Evolutionary conservation across 495 filamentous ascomycete species (phyloP).

Genomic region (Endocarpon pusillum): DNA sequence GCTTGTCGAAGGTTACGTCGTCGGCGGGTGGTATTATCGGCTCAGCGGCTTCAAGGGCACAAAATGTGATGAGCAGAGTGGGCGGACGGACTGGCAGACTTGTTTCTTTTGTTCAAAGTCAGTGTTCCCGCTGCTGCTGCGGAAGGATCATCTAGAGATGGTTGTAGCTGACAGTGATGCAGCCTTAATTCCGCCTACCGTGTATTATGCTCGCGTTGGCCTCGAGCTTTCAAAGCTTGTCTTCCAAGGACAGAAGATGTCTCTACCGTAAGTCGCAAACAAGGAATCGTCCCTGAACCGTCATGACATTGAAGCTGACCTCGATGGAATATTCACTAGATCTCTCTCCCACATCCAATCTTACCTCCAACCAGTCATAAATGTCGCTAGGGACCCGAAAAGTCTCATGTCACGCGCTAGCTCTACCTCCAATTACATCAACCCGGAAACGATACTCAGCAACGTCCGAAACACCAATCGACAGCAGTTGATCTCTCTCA

Average conservation of each 20-base stretch:
- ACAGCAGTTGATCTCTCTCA: conserved; percentile 47
- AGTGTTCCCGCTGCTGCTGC: conserved; percentile 19
- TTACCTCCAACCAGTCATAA: conserved; percentile 62
- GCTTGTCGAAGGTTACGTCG: conserved; percentile 66
- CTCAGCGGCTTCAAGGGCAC: conserved; percentile 45
- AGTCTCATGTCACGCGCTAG: conserved; percentile 21
- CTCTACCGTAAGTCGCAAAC: conserved; percentile 60
- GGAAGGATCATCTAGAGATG: conserved; percentile 4
- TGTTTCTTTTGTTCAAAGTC: conserved; percentile 74
- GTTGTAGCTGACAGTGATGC: conserved; percentile 18
- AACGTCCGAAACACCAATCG: conserved; percentile 50
- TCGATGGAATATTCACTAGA: conserved; percentile 27
- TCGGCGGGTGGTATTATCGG: conserved; percentile 62
- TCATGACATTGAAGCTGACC: not conserved
- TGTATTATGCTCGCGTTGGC: conserved; percentile 85
- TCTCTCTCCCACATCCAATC: conserved; percentile 65
- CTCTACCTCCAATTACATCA: conserved; percentile 25
- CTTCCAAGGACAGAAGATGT: conserved; percentile 78
- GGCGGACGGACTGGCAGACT: conserved; percentile 73
- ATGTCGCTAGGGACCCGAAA: conserved; percentile 47
- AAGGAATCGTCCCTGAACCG: not conserved
- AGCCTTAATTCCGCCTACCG: conserved; percentile 71
- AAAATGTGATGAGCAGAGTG: conserved; percentile 51
- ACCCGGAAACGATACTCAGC: conserved; percentile 36
- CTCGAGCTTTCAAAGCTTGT: conserved; percentile 75